Conservation (phyloP, 257 asterid species). For the Solanum pinnatisectum region DNA sequence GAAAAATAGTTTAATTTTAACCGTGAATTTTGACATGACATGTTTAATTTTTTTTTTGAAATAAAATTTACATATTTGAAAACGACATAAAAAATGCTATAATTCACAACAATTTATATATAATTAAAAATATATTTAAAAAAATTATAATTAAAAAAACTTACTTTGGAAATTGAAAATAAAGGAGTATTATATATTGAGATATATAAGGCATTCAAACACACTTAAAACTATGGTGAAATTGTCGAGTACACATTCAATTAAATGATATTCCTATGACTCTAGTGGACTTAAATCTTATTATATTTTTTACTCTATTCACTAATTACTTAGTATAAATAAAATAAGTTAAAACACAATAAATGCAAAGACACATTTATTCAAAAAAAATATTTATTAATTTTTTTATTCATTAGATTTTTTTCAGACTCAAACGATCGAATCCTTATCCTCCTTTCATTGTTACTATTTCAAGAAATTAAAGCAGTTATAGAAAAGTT, state of each 20-base stretch:
- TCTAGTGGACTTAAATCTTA: background rate
- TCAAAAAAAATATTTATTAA: background rate
- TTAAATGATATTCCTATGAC: background rate
- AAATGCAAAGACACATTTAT: background rate
- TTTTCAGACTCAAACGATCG: background rate
- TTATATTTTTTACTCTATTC: background rate
- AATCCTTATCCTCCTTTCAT: background rate
- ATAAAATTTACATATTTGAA: too few species aligned
- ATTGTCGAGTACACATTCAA: background rate
- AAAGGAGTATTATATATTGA: background rate
- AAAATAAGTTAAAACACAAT: background rate
- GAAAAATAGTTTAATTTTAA: background rate
- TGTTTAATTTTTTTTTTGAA: too few species aligned
- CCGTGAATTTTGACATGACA: background rate
- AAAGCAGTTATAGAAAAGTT: background rate
- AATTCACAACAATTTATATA: too few species aligned
- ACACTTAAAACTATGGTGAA: background rate
- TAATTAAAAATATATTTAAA: too few species aligned
- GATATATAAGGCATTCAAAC: background rate
- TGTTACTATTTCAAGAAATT: background rate
- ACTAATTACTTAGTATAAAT: background rate
- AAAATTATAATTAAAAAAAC: too few species aligned
- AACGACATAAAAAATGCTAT: too few species aligned
- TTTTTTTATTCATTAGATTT: background rate
- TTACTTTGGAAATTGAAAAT: too few species aligned